Evolutionary conservation across 164 flowering plant species (phyloP), one percentile per base, ranked within the genome.

Genomic region (Vitis amurensis): DNA sequence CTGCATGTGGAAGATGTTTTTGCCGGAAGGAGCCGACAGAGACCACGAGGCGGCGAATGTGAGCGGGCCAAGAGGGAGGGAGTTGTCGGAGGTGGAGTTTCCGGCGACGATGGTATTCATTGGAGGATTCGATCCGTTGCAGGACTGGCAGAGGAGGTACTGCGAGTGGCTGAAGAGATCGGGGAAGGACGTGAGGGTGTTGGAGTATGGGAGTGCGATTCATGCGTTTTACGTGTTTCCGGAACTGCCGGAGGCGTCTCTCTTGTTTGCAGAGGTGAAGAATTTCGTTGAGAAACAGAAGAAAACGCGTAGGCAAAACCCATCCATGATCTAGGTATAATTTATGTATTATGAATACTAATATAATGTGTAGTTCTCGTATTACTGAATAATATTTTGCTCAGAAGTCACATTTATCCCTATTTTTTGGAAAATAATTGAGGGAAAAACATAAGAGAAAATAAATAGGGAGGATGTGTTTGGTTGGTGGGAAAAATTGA

Each of bases 201-300:
- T 78, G 9, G 84, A 81, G 78, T 84, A 76, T 61, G 76, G 81
- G 11, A 71, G 75, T 55, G 78, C 76, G 64, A 53, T 80, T 4
- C 90, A 87, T 51, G 85, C 84, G 1, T 84, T 87, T 69, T 87
- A 87, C 37, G 3, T 77, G 3, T 83, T 80, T 29, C 84, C 88
- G 2, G 83, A 82, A 47, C 50, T 83, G 63, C 78, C 81, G 0
- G 82, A 81, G 55, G 47, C 81, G 8, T 11, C 64, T 0, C 12
- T 69, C 44, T 50, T 86, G 2, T 14, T 82, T 8, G 2, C 59
- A 7, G 74, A 81, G 14, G 59, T 81, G 3, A 74, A 48, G 61
- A 76, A 81, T 11, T 86, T 84, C 51, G 49, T 86, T 0, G 12
- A 37, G 50, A 59, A 63, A 6, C 19, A 16, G 5, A 15, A 3